A percentile compares a stretch with the other conserved stretches of the same genome.
phyloP scores from a whole-genome alignment of 2,329 filamentous ascomycete genomes.

The Arthrinium phaeospermum region DNA sequence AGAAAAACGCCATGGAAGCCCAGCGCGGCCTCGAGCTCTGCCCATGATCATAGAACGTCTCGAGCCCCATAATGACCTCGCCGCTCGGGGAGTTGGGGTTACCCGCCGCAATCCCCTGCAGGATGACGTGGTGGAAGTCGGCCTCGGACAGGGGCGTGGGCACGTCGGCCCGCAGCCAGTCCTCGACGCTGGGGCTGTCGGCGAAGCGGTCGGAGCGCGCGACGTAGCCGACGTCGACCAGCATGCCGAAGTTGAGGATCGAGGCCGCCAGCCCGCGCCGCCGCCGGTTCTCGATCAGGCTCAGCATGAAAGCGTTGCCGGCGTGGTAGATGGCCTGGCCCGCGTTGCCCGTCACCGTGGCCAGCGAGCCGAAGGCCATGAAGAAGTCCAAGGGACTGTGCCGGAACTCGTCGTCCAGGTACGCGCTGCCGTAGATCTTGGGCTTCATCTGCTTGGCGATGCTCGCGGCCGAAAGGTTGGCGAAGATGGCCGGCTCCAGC shows the following conservation, averaged over 20 bases:
- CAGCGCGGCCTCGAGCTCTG: not conserved
- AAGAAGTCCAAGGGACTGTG: conserved; percentile 48
- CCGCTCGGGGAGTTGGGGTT: not conserved
- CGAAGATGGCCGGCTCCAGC: conserved; percentile 48
- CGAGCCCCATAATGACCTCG: not conserved
- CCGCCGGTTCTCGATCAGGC: conserved; percentile 43
- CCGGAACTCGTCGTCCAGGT: conserved; percentile 44
- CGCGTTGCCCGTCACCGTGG: conserved; percentile 48
- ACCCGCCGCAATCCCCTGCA: not conserved
- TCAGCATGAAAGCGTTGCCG: conserved; percentile 54
- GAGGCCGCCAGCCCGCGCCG: conserved; percentile 43
- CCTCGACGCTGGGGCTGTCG: conserved; percentile 30
- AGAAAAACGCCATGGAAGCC: not conserved
- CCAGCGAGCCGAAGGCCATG: conserved; percentile 53
- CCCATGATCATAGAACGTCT: not conserved
- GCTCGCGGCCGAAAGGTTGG: conserved; percentile 44
- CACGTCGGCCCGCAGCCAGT: not conserved
- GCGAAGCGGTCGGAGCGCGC: conserved; percentile 45
- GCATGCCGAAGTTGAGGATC: conserved; percentile 51
- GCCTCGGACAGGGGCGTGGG: not conserved
- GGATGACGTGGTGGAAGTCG: not conserved
- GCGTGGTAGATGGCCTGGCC: conserved; percentile 52
- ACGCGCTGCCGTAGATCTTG: conserved; percentile 46
- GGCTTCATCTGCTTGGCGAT: conserved; percentile 45
- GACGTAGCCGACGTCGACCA: conserved; percentile 55